Base-by-base conservation (phyloP, 2,329 filamentous ascomycete species). In the Ascocoryne sarcoides region DNA sequence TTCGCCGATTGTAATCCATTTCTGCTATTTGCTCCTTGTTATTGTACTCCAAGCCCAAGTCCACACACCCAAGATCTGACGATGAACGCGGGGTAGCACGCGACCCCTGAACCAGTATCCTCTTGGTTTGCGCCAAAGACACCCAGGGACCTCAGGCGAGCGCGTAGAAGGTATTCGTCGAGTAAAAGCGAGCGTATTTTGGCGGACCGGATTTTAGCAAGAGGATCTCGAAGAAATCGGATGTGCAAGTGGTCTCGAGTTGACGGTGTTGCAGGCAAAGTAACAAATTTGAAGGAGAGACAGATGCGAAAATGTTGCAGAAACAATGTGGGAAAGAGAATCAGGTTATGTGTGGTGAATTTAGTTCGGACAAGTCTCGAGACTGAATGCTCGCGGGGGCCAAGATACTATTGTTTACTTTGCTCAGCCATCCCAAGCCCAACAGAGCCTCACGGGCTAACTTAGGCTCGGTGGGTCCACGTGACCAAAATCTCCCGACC, bases 1-100 rank as follows among this genome's bases (percentile, higher is more conserved):
- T 96, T 61, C 90, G 84, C 62, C 90, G 80, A 55, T 71, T 81
- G 54, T 76, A 76, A 66, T 96, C 90, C 41, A 53, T 44, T 36
- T 60, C 56, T 3, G 23, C 12, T 33, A 41, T 23, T 26, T 26
- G 7, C 12, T 7, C 10, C 15, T 21, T 23, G 33, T 26, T 26
- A 7, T 7, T 7, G 12, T 7, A 12, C 7, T 7, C 7, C 7
- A 26, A 12, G 7, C 23, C 23, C n/a, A 26, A 26, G 23, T 21
- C 10, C 17, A 19, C 14, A 30, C 19, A 10, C n/a, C 17, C 14
- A 17, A 19, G n/a, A 10, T 17, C 17, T 23, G 15, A 5, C 23
- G 21, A 30, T 15, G 12, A 30, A 36, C 18, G 37, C 32, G 37
- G 32, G 37, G 39, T 18, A 36, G 37, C 17, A 36, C 33, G 29